Base-by-base conservation (phyloP, 345 rosid species). In the Conringia planisiliqua region DNA sequence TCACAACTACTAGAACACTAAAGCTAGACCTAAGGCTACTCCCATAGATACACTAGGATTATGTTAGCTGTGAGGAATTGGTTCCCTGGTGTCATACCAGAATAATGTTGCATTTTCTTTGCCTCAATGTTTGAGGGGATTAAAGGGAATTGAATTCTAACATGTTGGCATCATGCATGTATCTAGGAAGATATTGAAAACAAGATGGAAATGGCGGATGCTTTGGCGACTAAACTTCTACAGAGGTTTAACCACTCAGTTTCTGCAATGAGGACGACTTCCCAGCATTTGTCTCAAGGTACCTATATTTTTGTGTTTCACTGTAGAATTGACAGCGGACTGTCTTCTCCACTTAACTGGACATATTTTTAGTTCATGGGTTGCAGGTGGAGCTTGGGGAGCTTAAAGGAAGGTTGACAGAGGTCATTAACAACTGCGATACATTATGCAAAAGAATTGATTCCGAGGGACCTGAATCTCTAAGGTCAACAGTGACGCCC, bases 341-440 rank as follows among this genome's bases (percentile, higher is more conserved):
- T 33, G 13, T 18, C 42, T 18, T 58, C 6, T 55, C 29, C 55
- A 57, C 52, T 62, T 7, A 17, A 52, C 57, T 67, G 29, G 60
- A 29, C 29, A 66, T 66, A 13, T 40, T 35, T 79, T 78, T 77
- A 92, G 99, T 89, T 85, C 96, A 90, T 82, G 36, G 84, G 14
- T 75, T 95, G 84, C 88, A 92, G 84, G 96, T 95, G 60, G 97
- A 92, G 80, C 86, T 95, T 26, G 97, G 97, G 36, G 97, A 90
- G 74, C 88, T 89, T 10, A 90, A 92, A 82, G 98, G 99, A 48
- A 82, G 92, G 74, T 78, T 95, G 78, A 95, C 90, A 0, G 97
- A 92, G 85, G 97, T 92, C 42, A 83, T 90, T 3, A 89, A 85
- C 77, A 95, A 92, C 56, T 90, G 92, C 35, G 87, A 92, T 68